These are phyloP conservation scores for Sphagnurus paluster DNA, from an alignment of 1,284 basidiomycete species.

Conservation along the genomic window DNA sequence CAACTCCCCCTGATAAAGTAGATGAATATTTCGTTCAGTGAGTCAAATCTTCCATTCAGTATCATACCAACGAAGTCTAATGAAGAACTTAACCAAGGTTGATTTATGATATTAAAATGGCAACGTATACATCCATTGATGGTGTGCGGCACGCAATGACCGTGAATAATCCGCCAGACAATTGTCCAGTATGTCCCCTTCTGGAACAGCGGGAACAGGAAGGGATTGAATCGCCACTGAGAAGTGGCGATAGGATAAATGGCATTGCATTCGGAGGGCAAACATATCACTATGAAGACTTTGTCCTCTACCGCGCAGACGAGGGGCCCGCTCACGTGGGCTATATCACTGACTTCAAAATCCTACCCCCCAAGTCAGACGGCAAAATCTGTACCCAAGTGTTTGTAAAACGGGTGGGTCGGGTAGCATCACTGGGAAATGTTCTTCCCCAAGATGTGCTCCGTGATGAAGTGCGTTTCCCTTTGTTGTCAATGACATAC, in stretches of 20 bases:
- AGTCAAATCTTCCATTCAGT: constrained; percentile 13
- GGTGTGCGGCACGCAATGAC: constrained; percentile 25
- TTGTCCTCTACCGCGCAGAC: constrained; percentile 45
- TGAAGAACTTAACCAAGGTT: constrained; percentile 28
- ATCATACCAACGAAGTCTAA: constrained; percentile 25
- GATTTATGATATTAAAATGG: constrained; percentile 28
- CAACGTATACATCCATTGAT: constrained; percentile 34
- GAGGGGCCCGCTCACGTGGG: constrained; percentile 42
- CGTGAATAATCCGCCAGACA: constrained; percentile 39
- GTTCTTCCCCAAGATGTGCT: constrained; percentile 27
- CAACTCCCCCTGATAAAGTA: constrained; percentile 23
- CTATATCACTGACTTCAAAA: constrained; percentile 31
- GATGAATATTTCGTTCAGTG: constrained; percentile 64
- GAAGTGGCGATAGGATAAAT: constrained; percentile 28
- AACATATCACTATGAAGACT: constrained; percentile 57
- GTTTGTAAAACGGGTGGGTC: constrained; percentile 31
- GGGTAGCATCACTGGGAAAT: constrained; percentile 26
- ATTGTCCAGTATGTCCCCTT: constrained; percentile 49
- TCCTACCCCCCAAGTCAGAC: constrained; percentile 17
- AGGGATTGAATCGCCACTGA: constrained; percentile 22
- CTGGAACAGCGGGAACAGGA: constrained; percentile 29
- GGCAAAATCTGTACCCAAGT: constrained; percentile 20
- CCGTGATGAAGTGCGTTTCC: constrained; percentile 33
- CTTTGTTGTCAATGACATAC: neutral
- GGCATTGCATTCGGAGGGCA: constrained; percentile 44